Conservation (phyloP, 192 early-diverging fungal species). For the Jimgerdemannia lactiflua region DNA sequence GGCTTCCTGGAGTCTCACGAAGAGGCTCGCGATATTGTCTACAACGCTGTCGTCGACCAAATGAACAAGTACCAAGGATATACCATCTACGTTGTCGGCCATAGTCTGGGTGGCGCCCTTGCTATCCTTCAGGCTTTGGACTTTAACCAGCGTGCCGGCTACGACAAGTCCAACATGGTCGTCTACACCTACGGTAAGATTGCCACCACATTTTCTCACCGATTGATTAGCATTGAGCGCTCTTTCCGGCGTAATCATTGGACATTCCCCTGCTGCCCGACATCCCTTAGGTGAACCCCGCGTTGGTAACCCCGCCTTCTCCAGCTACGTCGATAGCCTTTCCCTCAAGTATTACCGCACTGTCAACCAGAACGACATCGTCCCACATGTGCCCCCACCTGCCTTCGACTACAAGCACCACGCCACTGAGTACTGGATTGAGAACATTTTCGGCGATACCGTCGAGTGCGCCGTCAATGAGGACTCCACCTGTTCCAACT, state of each 20-base stretch:
- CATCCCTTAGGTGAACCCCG: conserved; percentile 8
- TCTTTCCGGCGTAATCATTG: no score
- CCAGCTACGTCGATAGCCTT: conserved; percentile 17
- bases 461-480: no score
- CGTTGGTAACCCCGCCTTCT: conserved; percentile 19
- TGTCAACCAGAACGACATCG: conserved; percentile 22
- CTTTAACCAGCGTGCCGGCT: conserved; percentile 10
- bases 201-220: no score
- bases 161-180: not conserved
- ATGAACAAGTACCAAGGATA: conserved; percentile 18
- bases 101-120: conserved; percentile 28
- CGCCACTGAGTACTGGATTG: not conserved
- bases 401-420: not conserved
- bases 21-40: conserved; percentile 1
- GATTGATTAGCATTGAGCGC: no score
- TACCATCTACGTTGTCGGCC: conserved; percentile 19
- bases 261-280: no score
- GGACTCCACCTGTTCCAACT: no score
- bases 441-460: not conserved
- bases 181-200: not conserved
- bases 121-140: conserved; percentile 23
- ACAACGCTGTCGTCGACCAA: not conserved
- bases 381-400: not conserved
- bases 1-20: conserved; percentile 7
- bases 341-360: conserved; percentile 15